A percentile compares a stretch with the other conserved stretches of the same genome.
phyloP scores from a whole-genome alignment of 2,329 filamentous ascomycete genomes.

The Colletotrichum liriopes region DNA sequence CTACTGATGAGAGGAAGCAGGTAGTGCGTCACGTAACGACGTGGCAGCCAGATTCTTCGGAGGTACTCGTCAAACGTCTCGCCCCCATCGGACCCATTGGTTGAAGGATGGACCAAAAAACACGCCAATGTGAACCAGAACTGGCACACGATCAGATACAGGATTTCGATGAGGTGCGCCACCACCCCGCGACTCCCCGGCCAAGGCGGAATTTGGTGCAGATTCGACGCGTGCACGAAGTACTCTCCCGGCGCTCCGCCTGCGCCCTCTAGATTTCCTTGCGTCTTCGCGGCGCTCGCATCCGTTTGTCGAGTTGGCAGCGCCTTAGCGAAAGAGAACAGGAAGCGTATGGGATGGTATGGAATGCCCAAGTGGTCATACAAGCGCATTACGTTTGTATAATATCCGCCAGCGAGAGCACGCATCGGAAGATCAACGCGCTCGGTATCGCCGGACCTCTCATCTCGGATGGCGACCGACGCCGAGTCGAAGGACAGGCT shows the following conservation, averaged over 20 bases:
- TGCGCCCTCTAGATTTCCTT: constrained; percentile 28
- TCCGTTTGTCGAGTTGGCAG: constrained; percentile 20
- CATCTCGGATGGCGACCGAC: constrained; percentile 55
- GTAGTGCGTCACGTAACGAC: constrained; percentile 63
- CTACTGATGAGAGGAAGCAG: constrained; percentile 69
- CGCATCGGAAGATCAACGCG: constrained; percentile 59
- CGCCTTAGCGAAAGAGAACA: constrained; percentile 65
- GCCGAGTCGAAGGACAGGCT: constrained; percentile 56
- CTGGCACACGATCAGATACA: constrained; percentile 65
- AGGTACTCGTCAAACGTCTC: constrained; percentile 68
- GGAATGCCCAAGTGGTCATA: constrained; percentile 68
- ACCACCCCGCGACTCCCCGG: constrained; percentile 55
- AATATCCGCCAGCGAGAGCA: constrained; percentile 61
- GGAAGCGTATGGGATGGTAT: constrained; percentile 65
- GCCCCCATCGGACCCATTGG: constrained; percentile 28
- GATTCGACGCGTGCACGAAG: constrained; percentile 69
- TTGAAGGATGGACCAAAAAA: constrained; percentile 60
- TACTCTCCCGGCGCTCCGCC: constrained; percentile 54
- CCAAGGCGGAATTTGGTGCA: constrained; percentile 63
- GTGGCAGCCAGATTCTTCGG: constrained; percentile 64
- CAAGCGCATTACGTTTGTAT: constrained; percentile 69
- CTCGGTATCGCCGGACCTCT: constrained; percentile 50
- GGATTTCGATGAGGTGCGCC: constrained; percentile 59
- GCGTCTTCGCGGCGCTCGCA: background rate
- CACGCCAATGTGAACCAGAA: constrained; percentile 69